phyloP scores from a whole-genome alignment of 2,329 filamentous ascomycete genomes.

The Phyllosticta paracitricarpa region DNA sequence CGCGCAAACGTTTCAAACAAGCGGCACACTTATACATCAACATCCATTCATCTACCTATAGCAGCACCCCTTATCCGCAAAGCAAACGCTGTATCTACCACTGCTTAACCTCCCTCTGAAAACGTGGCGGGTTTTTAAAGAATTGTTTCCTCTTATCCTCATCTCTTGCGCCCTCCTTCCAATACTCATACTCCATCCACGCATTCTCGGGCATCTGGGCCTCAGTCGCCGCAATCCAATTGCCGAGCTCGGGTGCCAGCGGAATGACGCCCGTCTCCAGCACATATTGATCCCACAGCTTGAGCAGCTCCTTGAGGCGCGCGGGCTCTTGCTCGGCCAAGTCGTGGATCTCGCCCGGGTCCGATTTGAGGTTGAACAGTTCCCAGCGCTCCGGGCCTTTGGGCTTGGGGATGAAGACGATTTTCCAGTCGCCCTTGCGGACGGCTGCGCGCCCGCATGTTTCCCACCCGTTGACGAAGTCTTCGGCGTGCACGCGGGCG shows the following conservation, averaged over 20 bases:
- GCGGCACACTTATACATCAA: no score
- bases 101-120: slow-evolving; percentile 17
- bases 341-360: slow-evolving; percentile 44
- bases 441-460: slow-evolving; percentile 45
- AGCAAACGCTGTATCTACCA: background rate
- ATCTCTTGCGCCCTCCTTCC: slow-evolving; percentile 43
- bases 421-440: slow-evolving; percentile 48
- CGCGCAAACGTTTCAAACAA: no score
- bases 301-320: slow-evolving; percentile 38
- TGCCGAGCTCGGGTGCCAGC: slow-evolving; percentile 47
- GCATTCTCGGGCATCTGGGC: slow-evolving; percentile 56
- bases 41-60: background rate
- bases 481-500: slow-evolving; percentile 37
- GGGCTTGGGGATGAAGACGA: slow-evolving; percentile 47
- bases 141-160: slow-evolving; percentile 23
- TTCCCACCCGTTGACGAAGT: slow-evolving; percentile 49
- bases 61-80: background rate
- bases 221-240: slow-evolving; percentile 51
- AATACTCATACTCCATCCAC: slow-evolving; percentile 59
- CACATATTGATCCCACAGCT: slow-evolving; percentile 49
- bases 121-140: slow-evolving; percentile 21
- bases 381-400: slow-evolving; percentile 49
- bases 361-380: slow-evolving; percentile 43
- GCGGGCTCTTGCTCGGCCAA: slow-evolving; percentile 32
- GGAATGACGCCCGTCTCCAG: slow-evolving; percentile 52